Percentiles rank a stretch among this genome's conserved stretches.
These are phyloP conservation scores for Prunus mume DNA, from an alignment of 306 rosid genomes.

Conservation along the genomic window DNA sequence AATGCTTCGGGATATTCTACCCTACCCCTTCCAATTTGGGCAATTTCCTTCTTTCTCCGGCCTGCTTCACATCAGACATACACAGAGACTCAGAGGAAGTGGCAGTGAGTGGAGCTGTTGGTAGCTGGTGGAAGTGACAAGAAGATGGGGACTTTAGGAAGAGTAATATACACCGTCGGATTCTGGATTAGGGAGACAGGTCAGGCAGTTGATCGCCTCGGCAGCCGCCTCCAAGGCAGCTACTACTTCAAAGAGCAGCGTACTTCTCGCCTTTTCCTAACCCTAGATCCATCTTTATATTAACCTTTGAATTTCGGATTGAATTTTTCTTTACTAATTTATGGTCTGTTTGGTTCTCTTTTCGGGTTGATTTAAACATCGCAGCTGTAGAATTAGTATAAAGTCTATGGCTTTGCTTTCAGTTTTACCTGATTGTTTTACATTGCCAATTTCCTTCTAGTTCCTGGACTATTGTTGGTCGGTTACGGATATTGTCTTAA, in stretches of 20 bases:
- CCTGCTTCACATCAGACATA: neutral
- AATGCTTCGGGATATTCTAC: conserved; percentile 13
- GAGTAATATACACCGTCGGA: conserved; percentile 72
- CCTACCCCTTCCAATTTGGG: conserved; percentile 16
- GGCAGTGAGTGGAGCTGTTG: conserved; percentile 1
- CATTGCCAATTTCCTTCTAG: neutral
- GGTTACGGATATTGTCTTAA: neutral
- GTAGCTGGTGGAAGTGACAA: neutral
- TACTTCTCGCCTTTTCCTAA: conserved; percentile 23
- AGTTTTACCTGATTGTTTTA: neutral
- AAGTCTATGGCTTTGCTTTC: neutral
- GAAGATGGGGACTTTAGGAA: conserved; percentile 76
- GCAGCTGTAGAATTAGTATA: neutral
- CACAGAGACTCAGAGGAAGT: conserved; percentile 2
- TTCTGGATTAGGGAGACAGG: conserved; percentile 86
- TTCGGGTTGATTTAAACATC: neutral
- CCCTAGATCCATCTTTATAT: conserved; percentile 15
- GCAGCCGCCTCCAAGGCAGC: conserved; percentile 71
- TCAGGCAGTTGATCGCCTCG: conserved; percentile 83
- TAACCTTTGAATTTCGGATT: neutral
- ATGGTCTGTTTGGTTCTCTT: neutral
- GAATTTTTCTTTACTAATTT: neutral
- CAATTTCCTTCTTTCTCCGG: conserved; percentile 10
- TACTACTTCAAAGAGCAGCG: conserved; percentile 79
- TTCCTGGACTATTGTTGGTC: too few relatives aligned